Percentiles rank a stretch among this genome's conserved stretches.
phyloP scores from a whole-genome alignment of 1,139 yeast species.

The Scheffersomyces parashehatae region DNA sequence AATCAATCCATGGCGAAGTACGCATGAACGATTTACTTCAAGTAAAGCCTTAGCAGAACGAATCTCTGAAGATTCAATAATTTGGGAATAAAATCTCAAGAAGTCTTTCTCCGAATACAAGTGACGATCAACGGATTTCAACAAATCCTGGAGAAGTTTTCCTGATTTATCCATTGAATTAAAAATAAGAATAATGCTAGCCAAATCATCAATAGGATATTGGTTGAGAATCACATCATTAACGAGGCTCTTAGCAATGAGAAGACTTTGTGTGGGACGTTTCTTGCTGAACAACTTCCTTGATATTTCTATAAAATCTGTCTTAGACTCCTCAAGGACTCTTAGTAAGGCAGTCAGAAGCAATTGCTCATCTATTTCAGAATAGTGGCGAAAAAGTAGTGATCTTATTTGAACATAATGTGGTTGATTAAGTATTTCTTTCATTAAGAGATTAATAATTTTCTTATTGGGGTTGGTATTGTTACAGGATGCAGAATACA shows the following conservation, averaged over 20 bases:
- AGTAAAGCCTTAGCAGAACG: conserved; percentile 19
- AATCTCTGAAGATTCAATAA: conserved; percentile 7
- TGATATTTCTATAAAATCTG: conserved; percentile 2
- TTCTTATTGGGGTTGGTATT: conserved; percentile 9
- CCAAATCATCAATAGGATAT: neutral
- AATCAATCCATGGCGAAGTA: conserved; percentile 16
- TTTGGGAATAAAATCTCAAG: neutral
- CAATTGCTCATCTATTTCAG: conserved; percentile 5
- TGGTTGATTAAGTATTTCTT: conserved; percentile 2
- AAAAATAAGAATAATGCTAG: neutral
- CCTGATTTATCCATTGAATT: neutral
- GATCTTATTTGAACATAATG: conserved; percentile 4
- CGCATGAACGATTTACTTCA: conserved; percentile 22
- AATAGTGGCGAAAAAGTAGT: conserved; percentile 6
- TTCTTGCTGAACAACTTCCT: conserved; percentile 1
- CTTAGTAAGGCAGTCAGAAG: conserved; percentile 3
- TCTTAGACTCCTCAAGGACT: conserved; percentile 2
- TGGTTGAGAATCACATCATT: neutral
- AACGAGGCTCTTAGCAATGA: neutral
- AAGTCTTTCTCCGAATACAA: neutral
- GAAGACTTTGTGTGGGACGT: neutral
- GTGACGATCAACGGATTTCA: neutral
- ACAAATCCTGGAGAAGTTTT: neutral
- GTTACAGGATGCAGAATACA: conserved; percentile 6
- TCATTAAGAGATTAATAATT: conserved; percentile 12